Evolutionary conservation across 2,329 filamentous ascomycete genomes (phyloP), one percentile per base, ranked within the genome.

Genomic region (Stemphylium beticola): DNA sequence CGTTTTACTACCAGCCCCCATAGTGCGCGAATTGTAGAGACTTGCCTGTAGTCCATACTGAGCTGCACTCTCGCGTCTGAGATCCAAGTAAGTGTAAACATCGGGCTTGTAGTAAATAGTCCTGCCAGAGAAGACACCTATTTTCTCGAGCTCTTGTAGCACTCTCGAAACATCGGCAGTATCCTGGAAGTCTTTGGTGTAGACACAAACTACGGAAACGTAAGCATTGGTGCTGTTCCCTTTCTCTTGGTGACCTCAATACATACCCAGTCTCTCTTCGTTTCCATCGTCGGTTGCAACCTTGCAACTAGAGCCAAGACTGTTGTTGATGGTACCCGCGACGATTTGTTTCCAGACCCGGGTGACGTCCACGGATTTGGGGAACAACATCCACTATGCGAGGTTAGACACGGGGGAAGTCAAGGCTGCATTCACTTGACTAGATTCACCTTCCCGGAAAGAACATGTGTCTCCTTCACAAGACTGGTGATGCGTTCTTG

Each of bases 31-130:
- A 14, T 71, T 76, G 57, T 78, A 79, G 7, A 79, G 58, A 53
- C 77, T 80, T 10, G 78, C 77, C 52, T 69, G 66, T 6, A 81
- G 60, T 7, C 75, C 76, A 55, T 77, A 80, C n/a, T 64, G 50
- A 8, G 57, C 51, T 8, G 67, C 57, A 37, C 78, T 81, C 6
- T 67, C 58, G 4, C 72, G 71, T 36, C 73, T 72, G 15, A 81
- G 72, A n/a, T 74, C 67, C 14, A 81, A 68, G 36, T 78, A 68
- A 0, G 78, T 81, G 55, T 78, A 84, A 73, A 79, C 71, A 82
- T 89, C 87, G 64, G 83, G 84, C 69, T 96, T 96, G 77, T 96
- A 96, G 72, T 91, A 93, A 44, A 95, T 86, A 1, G 80, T 76
- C 40, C 76, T 78, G 4, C 78, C 45, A 20, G 61, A 57, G 6